phyloP scores from a whole-genome alignment of 129 eudicot species.

The Smallanthus sonchifolius region DNA sequence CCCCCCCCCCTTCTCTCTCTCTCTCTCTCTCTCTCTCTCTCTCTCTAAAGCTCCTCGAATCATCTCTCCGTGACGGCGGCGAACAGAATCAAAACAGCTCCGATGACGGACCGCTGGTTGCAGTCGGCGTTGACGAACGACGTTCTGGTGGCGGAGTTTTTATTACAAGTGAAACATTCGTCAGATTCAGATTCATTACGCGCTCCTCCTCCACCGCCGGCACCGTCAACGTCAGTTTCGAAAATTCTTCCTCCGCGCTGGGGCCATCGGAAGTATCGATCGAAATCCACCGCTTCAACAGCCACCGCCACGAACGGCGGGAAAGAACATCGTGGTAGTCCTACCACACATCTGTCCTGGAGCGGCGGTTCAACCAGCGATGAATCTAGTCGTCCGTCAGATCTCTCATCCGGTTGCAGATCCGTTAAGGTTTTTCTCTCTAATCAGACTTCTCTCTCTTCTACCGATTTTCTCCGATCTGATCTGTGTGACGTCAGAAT shows the following conservation, averaged over 20 bases:
- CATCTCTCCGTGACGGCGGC: neutral
- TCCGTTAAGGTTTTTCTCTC: constrained; percentile 49
- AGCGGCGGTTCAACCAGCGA: constrained; percentile 47
- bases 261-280: constrained; percentile 52
- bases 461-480: neutral
- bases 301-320: neutral
- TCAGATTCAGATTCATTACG: neutral
- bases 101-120: constrained; percentile 47
- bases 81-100: neutral
- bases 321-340: constrained; percentile 44
- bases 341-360: constrained; percentile 72
- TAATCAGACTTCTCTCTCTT: neutral
- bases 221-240: neutral
- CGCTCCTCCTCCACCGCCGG: neutral
- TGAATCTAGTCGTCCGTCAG: constrained; percentile 36
- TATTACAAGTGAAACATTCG: constrained; percentile 38
- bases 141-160: constrained; percentile 41
- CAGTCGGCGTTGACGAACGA: constrained; percentile 38
- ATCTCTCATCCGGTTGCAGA: constrained; percentile 43
- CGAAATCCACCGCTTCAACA: constrained; percentile 28
- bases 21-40: neutral
- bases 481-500: neutral
- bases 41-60: constrained; percentile 4
- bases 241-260: constrained; percentile 26
- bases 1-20: neutral